Evolutionary conservation across 495 filamentous ascomycete genomes (phyloP).

Genomic region (Penicillium herquei): DNA sequence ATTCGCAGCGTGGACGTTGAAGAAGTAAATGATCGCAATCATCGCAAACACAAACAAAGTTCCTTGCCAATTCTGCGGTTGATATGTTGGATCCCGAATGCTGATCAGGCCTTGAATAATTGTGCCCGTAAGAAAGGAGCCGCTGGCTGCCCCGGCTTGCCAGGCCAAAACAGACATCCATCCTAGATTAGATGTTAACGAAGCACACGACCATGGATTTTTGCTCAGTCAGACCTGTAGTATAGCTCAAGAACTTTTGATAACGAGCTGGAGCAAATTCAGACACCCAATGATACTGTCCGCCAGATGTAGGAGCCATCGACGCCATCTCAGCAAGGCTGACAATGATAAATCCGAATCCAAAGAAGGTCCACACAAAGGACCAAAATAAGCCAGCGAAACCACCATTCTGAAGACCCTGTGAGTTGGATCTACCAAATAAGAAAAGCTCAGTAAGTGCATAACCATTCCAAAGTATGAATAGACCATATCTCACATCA

Average conservation of each 20-base stretch:
- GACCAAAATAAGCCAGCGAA: slow-evolving; percentile 28
- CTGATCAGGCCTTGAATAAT: slow-evolving; percentile 46
- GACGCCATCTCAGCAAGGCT: slow-evolving; percentile 40
- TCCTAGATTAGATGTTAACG: slow-evolving; percentile 14
- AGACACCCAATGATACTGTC: slow-evolving; percentile 7
- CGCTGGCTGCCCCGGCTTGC: slow-evolving; percentile 37
- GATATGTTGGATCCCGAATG: slow-evolving; percentile 33
- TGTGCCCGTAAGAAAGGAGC: slow-evolving; percentile 40
- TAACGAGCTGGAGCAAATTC: slow-evolving; percentile 7
- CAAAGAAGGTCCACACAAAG: slow-evolving; percentile 30
- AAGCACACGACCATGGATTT: background rate
- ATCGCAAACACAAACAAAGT: slow-evolving; percentile 43
- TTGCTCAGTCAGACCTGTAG: background rate
- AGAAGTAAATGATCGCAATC: slow-evolving; percentile 34
- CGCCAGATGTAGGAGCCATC: slow-evolving; percentile 15
- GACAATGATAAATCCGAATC: slow-evolving; percentile 27
- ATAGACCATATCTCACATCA: slow-evolving; percentile 12
- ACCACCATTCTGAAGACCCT: slow-evolving; percentile 15
- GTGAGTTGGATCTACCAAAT: slow-evolving; percentile 7
- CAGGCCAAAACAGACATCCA: slow-evolving; percentile 46
- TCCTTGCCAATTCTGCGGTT: slow-evolving; percentile 35
- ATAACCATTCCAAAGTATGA: background rate
- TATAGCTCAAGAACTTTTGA: slow-evolving; percentile 27
- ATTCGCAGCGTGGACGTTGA: slow-evolving; percentile 40
- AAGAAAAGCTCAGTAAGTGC: background rate